Conservation (phyloP, 2,329 filamentous ascomycete species). For the Pyrenochaeta sp. region DNA sequence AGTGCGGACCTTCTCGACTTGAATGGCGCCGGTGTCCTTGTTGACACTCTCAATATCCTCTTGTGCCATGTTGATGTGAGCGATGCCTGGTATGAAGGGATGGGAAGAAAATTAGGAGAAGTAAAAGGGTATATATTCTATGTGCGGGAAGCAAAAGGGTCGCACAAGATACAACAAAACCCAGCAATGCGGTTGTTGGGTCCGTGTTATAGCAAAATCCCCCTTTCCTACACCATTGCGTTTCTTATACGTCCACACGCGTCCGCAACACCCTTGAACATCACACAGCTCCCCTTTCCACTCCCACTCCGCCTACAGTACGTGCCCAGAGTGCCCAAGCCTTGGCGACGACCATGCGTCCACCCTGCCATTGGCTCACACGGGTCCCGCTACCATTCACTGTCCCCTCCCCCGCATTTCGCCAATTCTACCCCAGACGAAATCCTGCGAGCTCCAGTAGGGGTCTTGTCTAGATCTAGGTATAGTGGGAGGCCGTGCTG, state of each 20-base stretch:
- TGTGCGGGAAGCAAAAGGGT: background rate
- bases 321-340: constrained; percentile 6
- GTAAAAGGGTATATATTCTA: background rate
- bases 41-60: constrained; percentile 7
- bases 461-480: background rate
- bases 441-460: background rate
- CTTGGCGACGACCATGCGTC: constrained; percentile 7
- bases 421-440: constrained; percentile 1
- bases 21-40: constrained; percentile 25
- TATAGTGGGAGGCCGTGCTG: background rate
- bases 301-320: background rate
- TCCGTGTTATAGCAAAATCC: background rate
- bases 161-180: background rate
- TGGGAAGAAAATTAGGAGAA: background rate
- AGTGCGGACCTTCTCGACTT: constrained; percentile 22
- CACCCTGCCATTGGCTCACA: background rate
- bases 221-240: background rate
- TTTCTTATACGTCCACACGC: background rate
- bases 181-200: background rate
- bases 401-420: constrained; percentile 10
- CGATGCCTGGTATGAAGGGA: too few species aligned
- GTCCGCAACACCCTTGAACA: background rate
- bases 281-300: background rate
- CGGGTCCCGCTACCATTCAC: constrained; percentile 8
- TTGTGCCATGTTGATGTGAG: constrained; percentile 6